Base-by-base conservation (phyloP, 371 early-diverging fungal genomes). In the Actinomucor elegans region DNA sequence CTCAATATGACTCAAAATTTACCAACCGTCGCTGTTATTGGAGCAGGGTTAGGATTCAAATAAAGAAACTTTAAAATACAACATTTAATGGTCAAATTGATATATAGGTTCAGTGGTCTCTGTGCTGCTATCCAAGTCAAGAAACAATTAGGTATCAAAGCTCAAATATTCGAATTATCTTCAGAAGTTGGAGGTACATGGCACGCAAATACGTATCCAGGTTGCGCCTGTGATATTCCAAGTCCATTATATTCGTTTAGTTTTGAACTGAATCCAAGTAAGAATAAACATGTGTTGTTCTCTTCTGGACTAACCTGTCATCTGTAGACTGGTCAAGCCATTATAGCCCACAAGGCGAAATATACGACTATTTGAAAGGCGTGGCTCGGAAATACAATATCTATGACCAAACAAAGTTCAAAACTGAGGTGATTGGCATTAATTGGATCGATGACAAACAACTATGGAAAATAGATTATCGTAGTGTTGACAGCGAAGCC, bases 101-200 rank as follows among this genome's bases (percentile, higher is more conserved):
- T 6, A 0, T 9, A 14, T 59, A 81, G 87, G 23, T 78, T 81
- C 57, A 76, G 81, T 17, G 87, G 87, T 15, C 56, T 86, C 15
- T 79, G 80, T 58, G 81, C 85, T 24, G 84, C 80, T 1, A 77
- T 84, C 29, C 74, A 77, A 23, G 60, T 84, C 0, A 61, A 76
- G 55, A 70, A 78, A 11, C 57, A 80, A 35, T 55, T 84, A 37
- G 72, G 75, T 21, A 55, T 81, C 36, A 67, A 42, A 50, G 74
- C 61, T 37, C 69, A 69, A 27, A 49, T 87, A 15, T 84, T 75
- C 64, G 87, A 87, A 37, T 66, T 71, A 21, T 67, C 69, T 9
- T 58, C 62, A 5, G 81, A 77, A 21, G 61, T 85, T 14, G 85
- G 85, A 1, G 87, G 87, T 14, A 83, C 83, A 12, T 87, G 87